Base-by-base conservation (phyloP, 2,329 filamentous ascomycete genomes). In the Clathrospora elynae region DNA sequence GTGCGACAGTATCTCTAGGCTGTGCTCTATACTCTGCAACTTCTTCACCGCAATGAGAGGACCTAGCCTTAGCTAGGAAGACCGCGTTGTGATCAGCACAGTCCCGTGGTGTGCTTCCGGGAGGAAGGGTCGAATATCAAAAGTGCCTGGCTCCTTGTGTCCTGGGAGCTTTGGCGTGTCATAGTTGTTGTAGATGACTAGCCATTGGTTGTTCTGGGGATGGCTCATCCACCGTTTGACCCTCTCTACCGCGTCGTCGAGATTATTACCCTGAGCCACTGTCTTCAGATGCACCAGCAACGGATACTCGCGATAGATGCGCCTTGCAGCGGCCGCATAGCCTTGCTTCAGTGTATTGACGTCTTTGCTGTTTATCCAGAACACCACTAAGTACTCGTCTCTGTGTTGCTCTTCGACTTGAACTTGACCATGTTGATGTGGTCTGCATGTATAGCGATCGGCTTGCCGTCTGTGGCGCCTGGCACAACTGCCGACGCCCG, bases 341-440 rank as follows among this genome's bases (percentile, higher is more conserved):
- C 71, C 73, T 28, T 66, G 61, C 43, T 67, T 60, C 2, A 77
- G 40, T 4, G 66, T 66, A n/a, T 55, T 44, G 52, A 71, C 62
- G 18, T 71, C 65, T 25, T 56, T 71, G 9, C 62, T 65, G 47
- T 77, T 71, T 4, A 78, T 33, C 75, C 73, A 78, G 46, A 78
- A 68, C 3, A 72, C 53, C 0, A 71, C 68, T 0, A 66, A 64
- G 51, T 75, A 75, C 6, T 66, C 55, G 10, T 59, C 36, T 17
- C 59, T 57, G 42, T 75, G 49, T 19, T 44, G 46, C 51, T 63
- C 19, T 42, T 50, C 11, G 55, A 61, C n/a, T 28, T 14, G 35
- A 71, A 71, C 39, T 57, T 66, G 31, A 66, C 64, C 58, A 72
- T 70, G 24, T 60, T 55, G 13, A 31, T 63, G 47, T 72, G 66